Conservation (phyloP, 352 stramenopile species). For the Globisporangium middletonii region DNA sequence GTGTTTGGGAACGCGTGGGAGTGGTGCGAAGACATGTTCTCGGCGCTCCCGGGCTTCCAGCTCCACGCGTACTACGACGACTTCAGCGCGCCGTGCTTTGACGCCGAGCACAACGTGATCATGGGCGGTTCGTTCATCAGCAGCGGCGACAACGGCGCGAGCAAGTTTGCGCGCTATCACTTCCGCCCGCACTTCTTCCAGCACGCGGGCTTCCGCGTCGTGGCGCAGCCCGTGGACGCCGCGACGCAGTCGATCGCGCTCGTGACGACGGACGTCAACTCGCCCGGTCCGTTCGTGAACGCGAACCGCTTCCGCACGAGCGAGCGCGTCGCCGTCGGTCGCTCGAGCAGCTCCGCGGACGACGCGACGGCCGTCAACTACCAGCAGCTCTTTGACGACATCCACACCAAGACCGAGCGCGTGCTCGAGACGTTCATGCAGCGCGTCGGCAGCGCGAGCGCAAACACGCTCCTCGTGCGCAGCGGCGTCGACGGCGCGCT, state of each 20-base stretch:
- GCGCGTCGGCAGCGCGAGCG: slow-evolving; percentile 12
- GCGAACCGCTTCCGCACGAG: slow-evolving; percentile 56
- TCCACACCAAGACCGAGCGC: slow-evolving; percentile 53
- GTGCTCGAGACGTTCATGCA: slow-evolving; percentile 54
- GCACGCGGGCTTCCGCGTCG: slow-evolving; percentile 93
- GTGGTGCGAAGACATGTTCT: slow-evolving; percentile 95
- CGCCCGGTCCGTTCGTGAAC: slow-evolving; percentile 55
- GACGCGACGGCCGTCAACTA: slow-evolving; percentile 14
- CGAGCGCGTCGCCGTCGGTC: slow-evolving; percentile 29
- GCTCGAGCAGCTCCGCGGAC: neutral
- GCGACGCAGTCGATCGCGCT: slow-evolving; percentile 45
- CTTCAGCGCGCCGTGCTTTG: slow-evolving; percentile 97
- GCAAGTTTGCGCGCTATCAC: slow-evolving; percentile 94
- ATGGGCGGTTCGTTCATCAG: slow-evolving; percentile 95
- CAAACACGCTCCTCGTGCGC: slow-evolving; percentile 28
- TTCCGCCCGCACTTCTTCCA: slow-evolving; percentile 97
- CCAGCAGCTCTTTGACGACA: slow-evolving; percentile 42
- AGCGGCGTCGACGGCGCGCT: slow-evolving; percentile 32
- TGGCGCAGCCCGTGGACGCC: slow-evolving; percentile 75
- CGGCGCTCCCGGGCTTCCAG: slow-evolving; percentile 89
- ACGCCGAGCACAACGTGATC: slow-evolving; percentile 96
- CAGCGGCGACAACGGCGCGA: slow-evolving; percentile 92
- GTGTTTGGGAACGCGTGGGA: slow-evolving; percentile 96
- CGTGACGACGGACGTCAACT: slow-evolving; percentile 66
- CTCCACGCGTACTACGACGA: slow-evolving; percentile 94